Evolutionary conservation across 2,329 filamentous ascomycete genomes (phyloP).

Genomic region (Curvularia sp.): DNA sequence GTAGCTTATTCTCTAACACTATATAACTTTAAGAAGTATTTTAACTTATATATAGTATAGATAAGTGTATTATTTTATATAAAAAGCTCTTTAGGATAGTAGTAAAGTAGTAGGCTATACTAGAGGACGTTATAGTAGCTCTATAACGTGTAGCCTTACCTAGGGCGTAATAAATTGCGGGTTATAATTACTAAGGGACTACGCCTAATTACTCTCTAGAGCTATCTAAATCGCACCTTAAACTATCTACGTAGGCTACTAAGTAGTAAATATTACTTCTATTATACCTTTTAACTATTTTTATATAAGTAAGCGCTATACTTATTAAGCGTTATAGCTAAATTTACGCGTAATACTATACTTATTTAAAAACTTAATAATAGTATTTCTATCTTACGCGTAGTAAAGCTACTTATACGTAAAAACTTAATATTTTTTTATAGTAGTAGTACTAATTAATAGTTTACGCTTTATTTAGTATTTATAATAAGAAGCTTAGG

Average conservation of each 20-base stretch:
- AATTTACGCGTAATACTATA: not conserved
- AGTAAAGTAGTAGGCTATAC: slow-evolving; percentile 11
- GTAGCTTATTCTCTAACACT: no score
- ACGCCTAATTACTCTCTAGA: slow-evolving; percentile 3
- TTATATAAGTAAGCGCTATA: no score
- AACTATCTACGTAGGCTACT: slow-evolving; percentile 4
- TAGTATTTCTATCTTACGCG: no score
- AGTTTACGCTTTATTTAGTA: no score
- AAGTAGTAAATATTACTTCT: not conserved
- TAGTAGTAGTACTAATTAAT: no score
- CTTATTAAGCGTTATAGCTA: slow-evolving; percentile 1
- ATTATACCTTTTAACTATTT: no score
- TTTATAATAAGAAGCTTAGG: no score
- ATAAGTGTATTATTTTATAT: slow-evolving; percentile 34
- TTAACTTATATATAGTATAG: slow-evolving; percentile 18
- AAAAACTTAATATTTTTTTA: no score
- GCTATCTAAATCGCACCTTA: slow-evolving; percentile 11
- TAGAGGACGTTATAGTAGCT: not conserved
- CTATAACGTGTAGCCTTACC: slow-evolving; percentile 14
- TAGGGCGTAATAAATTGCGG: slow-evolving; percentile 7
- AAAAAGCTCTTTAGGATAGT: slow-evolving; percentile 16
- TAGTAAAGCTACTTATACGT: no score
- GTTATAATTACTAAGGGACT: slow-evolving; percentile 18
- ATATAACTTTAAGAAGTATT: slow-evolving; percentile 8
- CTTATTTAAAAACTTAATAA: slow-evolving; percentile 4